These are phyloP conservation scores for Albifimbria verrucaria DNA, from an alignment of 2,329 filamentous ascomycete species.

Conservation along the genomic window DNA sequence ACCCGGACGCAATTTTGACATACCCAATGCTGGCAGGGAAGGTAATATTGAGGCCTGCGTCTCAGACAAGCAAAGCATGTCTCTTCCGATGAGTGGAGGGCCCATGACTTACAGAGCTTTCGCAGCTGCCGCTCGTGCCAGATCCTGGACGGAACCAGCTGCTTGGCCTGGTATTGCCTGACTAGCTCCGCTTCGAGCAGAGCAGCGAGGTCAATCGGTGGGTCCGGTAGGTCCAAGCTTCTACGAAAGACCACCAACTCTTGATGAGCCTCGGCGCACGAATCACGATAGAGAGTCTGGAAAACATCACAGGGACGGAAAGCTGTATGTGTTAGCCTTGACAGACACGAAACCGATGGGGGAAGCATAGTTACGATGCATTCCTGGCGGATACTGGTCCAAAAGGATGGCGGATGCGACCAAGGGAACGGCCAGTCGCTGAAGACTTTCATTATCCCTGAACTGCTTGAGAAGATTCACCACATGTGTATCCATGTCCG, in stretches of 20 bases:
- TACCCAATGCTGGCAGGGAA: slow-evolving; percentile 6
- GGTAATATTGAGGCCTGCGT: slow-evolving; percentile 5
- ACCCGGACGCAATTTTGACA: slow-evolving; percentile 6
- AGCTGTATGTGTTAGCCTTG: not conserved
- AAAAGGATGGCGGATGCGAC: slow-evolving; percentile 8
- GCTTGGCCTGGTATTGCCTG: not conserved
- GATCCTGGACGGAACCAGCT: not conserved
- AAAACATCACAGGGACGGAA: slow-evolving; percentile 2
- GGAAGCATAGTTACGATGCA: slow-evolving; percentile 4
- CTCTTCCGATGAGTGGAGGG: slow-evolving; percentile 3
- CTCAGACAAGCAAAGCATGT: slow-evolving; percentile 6
- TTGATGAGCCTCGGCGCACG: not conserved
- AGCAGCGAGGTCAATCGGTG: not conserved
- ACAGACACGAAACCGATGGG: not conserved
- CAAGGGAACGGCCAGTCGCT: slow-evolving; percentile 1
- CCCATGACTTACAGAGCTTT: not conserved
- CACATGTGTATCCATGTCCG: slow-evolving; percentile 1
- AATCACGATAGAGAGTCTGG: not conserved
- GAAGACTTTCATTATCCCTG: not conserved
- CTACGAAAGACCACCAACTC: not conserved
- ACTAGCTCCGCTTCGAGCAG: not conserved
- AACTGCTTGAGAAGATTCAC: slow-evolving; percentile 1
- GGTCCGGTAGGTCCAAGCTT: not conserved
- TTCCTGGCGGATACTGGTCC: slow-evolving; percentile 8
- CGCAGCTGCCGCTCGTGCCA: not conserved